Percentiles rank a stretch among this genome's conserved stretches.
phyloP scores from a whole-genome alignment of 2,329 filamentous ascomycete species.

The Cladophialophora bantiana region DNA sequence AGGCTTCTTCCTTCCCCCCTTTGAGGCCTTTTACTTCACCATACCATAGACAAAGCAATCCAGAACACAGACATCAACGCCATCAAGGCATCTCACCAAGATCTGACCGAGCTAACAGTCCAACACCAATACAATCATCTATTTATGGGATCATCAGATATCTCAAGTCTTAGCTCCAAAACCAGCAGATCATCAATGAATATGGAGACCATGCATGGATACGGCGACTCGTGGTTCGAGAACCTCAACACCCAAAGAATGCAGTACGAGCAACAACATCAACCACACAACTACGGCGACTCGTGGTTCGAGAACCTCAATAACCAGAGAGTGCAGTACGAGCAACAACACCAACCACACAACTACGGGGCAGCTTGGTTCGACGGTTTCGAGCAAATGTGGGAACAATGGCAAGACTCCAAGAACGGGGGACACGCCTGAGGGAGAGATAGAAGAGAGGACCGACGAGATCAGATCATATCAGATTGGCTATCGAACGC shows the following conservation, averaged over 20 bases:
- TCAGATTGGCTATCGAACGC: not conserved
- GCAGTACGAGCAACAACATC: conserved; percentile 5
- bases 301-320: conserved; percentile 35
- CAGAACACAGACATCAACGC: not conserved
- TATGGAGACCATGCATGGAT: conserved; percentile 23
- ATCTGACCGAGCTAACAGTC: not conserved
- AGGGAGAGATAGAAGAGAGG: not conserved
- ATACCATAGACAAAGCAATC: not conserved
- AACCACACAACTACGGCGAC: conserved; percentile 30
- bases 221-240: conserved; percentile 34
- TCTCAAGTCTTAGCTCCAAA: conserved; percentile 8
- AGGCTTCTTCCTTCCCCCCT: not conserved
- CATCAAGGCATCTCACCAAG: not conserved
- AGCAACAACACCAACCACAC: conserved; percentile 21
- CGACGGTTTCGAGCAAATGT: conserved; percentile 26
- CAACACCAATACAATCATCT: not conserved
- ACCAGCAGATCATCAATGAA: conserved; percentile 13
- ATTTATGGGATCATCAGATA: conserved; percentile 4
- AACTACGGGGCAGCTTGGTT: conserved; percentile 33
- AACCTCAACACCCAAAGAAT: conserved; percentile 20
- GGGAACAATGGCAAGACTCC: conserved; percentile 29
- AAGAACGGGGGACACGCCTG: conserved; percentile 23
- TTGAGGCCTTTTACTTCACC: not conserved
- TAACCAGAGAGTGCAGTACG: conserved; percentile 23
- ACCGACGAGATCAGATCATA: not conserved